A percentile compares a stretch with the other conserved stretches of the same genome.
Conservation (phyloP, 2,329 filamentous ascomycete genomes). For the Trichophyton verrucosum region DNA sequence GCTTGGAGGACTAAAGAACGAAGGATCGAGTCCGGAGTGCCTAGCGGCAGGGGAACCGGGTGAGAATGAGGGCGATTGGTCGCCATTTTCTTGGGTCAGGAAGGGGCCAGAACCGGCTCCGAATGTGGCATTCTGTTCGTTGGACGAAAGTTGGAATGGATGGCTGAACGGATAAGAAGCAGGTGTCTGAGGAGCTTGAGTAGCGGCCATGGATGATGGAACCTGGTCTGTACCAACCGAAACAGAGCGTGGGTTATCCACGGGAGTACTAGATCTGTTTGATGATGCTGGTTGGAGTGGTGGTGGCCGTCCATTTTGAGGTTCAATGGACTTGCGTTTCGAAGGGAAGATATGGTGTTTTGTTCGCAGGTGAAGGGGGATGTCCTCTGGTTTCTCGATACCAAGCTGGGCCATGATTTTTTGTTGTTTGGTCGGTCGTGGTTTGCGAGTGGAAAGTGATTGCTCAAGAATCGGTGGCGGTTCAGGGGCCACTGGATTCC, state of each 20-base stretch:
- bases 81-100: constrained; percentile 23
- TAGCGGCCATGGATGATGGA: constrained; percentile 16
- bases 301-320: constrained; percentile 20
- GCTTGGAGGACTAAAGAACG: constrained; percentile 32
- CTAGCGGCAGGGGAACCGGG: constrained; percentile 28
- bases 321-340: constrained; percentile 57
- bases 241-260: constrained; percentile 20
- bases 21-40: constrained; percentile 25
- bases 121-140: constrained; percentile 28
- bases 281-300: constrained; percentile 23
- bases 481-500: constrained; percentile 77
- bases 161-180: constrained; percentile 29
- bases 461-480: constrained; percentile 75
- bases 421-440: constrained; percentile 89
- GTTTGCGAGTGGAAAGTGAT: constrained; percentile 87
- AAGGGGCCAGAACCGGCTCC: constrained; percentile 26
- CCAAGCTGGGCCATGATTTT: constrained; percentile 84
- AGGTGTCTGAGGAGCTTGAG: constrained; percentile 19
- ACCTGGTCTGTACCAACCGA: constrained; percentile 24
- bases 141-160: constrained; percentile 27
- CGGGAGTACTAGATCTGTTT: constrained; percentile 17
- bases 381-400: constrained; percentile 77
- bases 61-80: constrained; percentile 28
- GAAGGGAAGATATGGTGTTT: constrained; percentile 54
- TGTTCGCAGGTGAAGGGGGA: constrained; percentile 69